A percentile compares a stretch with the other conserved stretches of the same genome.
Evolutionary conservation across 2,329 filamentous ascomycete species (phyloP).

Genomic region (Talaromyces sp.): DNA sequence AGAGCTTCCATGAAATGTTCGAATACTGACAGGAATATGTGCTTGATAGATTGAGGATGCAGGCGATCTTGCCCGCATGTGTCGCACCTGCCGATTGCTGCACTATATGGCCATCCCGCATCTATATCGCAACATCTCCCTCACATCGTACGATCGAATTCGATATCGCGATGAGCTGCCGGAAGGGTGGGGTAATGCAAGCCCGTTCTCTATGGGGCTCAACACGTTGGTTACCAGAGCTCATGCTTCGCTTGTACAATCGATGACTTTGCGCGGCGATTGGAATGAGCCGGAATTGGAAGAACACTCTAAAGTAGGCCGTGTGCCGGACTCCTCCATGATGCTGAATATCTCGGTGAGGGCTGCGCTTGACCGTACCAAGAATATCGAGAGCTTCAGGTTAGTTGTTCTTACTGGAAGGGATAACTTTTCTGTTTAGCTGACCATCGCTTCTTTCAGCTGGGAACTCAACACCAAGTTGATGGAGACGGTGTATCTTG

Average conservation of each 20-base stretch:
- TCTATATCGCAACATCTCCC: slow-evolving; percentile 54
- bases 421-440: not conserved
- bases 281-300: slow-evolving; percentile 57
- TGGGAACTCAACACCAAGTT: slow-evolving; percentile 62
- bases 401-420: slow-evolving; percentile 27
- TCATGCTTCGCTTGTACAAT: slow-evolving; percentile 51
- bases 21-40: not conserved
- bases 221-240: slow-evolving; percentile 59
- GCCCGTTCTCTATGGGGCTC: slow-evolving; percentile 61
- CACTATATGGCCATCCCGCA: slow-evolving; percentile 63
- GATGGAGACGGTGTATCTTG: slow-evolving; percentile 56
- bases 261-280: slow-evolving; percentile 52
- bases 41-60: slow-evolving; percentile 52
- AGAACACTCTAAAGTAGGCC: slow-evolving; percentile 54
- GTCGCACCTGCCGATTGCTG: slow-evolving; percentile 58
- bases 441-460: slow-evolving; percentile 27
- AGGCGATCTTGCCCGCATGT: slow-evolving; percentile 56
- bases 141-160: slow-evolving; percentile 57
- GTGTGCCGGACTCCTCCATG: slow-evolving; percentile 62
- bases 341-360: slow-evolving; percentile 59
- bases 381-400: slow-evolving; percentile 52
- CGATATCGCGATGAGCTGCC: slow-evolving; percentile 56
- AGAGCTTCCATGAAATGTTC: not conserved
- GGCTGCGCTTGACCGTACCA: slow-evolving; percentile 58
- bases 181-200: slow-evolving; percentile 60